These are phyloP conservation scores for Cicer chorassanicum DNA, from an alignment of 306 rosid genomes.

Conservation along the genomic window DNA sequence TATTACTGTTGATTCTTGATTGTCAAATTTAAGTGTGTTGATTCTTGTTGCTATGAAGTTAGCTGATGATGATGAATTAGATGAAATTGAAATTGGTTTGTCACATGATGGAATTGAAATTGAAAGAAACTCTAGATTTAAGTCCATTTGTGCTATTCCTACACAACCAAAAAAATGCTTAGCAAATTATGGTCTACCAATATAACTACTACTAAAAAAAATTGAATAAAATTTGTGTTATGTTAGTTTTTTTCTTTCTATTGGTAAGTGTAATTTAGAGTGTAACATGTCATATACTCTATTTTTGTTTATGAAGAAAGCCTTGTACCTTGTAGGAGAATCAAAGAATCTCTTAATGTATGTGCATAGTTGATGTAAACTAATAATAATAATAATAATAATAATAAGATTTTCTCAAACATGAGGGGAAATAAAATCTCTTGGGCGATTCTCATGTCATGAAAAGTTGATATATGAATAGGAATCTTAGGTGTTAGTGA, in stretches of 20 bases:
- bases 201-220: conserved; percentile 70
- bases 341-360: too few relatives aligned
- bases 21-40: too few relatives aligned
- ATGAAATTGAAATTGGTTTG: conserved; percentile 50
- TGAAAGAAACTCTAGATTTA: conserved; percentile 65
- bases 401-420: conserved; percentile 50
- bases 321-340: too few relatives aligned
- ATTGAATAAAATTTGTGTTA: conserved; percentile 56
- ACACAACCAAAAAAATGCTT: conserved; percentile 81
- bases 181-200: conserved; percentile 87
- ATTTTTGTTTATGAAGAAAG: conserved; percentile 40
- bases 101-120: conserved; percentile 50
- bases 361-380: too few relatives aligned
- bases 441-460: conserved; percentile 52
- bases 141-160: conserved; percentile 72
- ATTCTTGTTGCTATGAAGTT: conserved; percentile 61
- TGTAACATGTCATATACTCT: conserved; percentile 56
- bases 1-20: too few relatives aligned
- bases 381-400: too few relatives aligned
- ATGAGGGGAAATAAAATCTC: conserved; percentile 57
- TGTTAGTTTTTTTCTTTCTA: conserved; percentile 38
- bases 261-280: conserved; percentile 57
- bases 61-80: conserved; percentile 80
- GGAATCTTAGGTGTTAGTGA: conserved; percentile 67
- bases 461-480: conserved; percentile 44